phyloP scores from a whole-genome alignment of 805 yeast genomes.

The Komagataella mondaviorum region DNA sequence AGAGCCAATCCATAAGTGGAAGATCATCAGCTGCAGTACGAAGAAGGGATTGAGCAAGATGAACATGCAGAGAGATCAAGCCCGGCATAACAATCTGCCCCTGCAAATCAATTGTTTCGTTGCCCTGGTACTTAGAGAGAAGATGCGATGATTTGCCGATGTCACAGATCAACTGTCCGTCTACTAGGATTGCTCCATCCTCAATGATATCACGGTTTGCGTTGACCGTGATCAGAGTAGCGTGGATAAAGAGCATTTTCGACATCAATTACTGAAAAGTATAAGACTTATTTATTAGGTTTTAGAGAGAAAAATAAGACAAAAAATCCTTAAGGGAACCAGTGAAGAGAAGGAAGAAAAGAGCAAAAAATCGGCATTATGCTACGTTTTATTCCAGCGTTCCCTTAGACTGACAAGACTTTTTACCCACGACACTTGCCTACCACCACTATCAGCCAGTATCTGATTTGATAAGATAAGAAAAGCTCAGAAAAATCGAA shows the following conservation, averaged over 20 bases:
- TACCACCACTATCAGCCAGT: background rate
- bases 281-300: background rate
- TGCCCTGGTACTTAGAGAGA: background rate
- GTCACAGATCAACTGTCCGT: background rate
- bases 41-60: background rate
- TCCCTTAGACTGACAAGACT: background rate
- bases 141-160: background rate
- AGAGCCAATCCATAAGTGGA: background rate
- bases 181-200: background rate
- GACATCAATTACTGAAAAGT: background rate
- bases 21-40: background rate
- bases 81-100: background rate
- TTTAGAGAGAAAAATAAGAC: background rate
- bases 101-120: background rate
- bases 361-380: background rate
- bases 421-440: too few relatives aligned
- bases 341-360: background rate
- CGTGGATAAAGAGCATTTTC: background rate
- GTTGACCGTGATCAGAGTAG: background rate
- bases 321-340: background rate
- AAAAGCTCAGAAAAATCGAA: too few relatives aligned
- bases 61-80: background rate
- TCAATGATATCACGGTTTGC: background rate
- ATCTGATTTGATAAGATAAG: background rate
- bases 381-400: background rate